These are phyloP conservation scores for Sugiyamaella boreocaroliniensis DNA, from an alignment of 805 yeast genomes.

Conservation along the genomic window DNA sequence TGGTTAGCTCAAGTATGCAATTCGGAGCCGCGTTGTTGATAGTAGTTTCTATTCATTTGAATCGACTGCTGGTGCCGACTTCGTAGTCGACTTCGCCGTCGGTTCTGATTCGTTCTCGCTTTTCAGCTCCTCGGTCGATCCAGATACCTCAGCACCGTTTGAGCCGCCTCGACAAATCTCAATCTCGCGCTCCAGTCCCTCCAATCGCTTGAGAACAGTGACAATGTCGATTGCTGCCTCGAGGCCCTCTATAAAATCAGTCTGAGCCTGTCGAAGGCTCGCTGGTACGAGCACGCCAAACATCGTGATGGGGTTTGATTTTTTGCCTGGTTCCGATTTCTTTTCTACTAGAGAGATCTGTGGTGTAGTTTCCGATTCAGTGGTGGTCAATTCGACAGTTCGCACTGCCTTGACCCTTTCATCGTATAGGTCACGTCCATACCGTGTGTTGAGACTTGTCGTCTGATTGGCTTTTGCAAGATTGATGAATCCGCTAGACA, in stretches of 20 bases:
- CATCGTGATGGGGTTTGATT: constrained; percentile 36
- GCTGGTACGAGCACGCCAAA: constrained; percentile 45
- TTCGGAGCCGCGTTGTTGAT: too few relatives aligned
- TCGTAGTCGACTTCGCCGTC: too few relatives aligned
- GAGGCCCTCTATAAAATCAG: constrained; percentile 33
- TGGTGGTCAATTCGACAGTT: constrained; percentile 7
- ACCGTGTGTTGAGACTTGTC: constrained; percentile 24
- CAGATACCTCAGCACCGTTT: background rate
- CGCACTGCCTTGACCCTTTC: constrained; percentile 26
- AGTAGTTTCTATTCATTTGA: too few relatives aligned
- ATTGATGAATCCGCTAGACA: constrained; percentile 33
- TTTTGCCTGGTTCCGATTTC: background rate
- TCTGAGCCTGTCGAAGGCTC: constrained; percentile 36
- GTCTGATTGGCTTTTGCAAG: constrained; percentile 41
- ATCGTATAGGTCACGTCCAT: constrained; percentile 41
- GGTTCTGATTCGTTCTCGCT: too few relatives aligned
- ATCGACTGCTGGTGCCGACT: too few relatives aligned
- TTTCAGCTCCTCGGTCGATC: background rate
- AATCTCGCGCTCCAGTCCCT: constrained; percentile 6
- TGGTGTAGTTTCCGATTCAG: background rate
- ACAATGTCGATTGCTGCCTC: constrained; percentile 8
- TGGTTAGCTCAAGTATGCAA: too few relatives aligned
- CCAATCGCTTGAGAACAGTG: constrained; percentile 7
- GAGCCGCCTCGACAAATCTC: background rate
- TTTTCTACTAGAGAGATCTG: background rate